Evolutionary conservation across 2,329 filamentous ascomycete genomes (phyloP), one percentile per base, ranked within the genome.

Genomic region (Hymenoscyphus scutula): DNA sequence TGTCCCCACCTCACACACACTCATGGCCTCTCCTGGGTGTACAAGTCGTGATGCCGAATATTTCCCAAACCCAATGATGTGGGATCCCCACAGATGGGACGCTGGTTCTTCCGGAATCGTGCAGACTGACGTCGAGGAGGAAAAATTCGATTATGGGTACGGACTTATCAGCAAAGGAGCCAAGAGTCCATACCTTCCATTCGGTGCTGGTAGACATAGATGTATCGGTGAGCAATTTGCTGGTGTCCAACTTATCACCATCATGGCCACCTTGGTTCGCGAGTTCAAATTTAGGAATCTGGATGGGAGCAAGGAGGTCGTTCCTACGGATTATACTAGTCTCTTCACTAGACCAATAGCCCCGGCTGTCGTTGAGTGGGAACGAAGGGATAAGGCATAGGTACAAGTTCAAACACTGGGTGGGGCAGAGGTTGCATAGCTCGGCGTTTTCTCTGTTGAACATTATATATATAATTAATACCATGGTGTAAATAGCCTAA

Each of bases 171-270:
- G 87, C 82, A 97, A 97, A 82, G 94, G 94, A 61, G 89, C 91
- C 15, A 86, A 86, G 64, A 96, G 90, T 59, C 93, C 94, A 0
- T 98, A 97, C 76, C 85, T 98, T 56, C 94, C 94, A 1, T 98
- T 98, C 74, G 94, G 94, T 63, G 94, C 93, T 32, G 94, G 94
- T 51, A 84, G 94, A 69, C 94, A 98, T 78, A 84, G 94, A 68
- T 98, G 94, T 78, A 97, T 98, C 73, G 94, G 94, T 68, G 94
- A 98, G 82, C 92, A 97, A 73, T 98, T 97, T 76, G 94, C 94
- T 69, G 96, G 96, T 75, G 83, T 96, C 62, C 94, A 98, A 79
- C 81, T 98, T 66, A 89, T 93, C 74, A 92, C 91, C 53, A 96
- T 98, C 68, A 80, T 89, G 13, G 91, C 88, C 58, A 87, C 87